These are phyloP conservation scores for Trichoderma gamsii DNA, from an alignment of 495 filamentous ascomycete genomes.

Conservation along the genomic window DNA sequence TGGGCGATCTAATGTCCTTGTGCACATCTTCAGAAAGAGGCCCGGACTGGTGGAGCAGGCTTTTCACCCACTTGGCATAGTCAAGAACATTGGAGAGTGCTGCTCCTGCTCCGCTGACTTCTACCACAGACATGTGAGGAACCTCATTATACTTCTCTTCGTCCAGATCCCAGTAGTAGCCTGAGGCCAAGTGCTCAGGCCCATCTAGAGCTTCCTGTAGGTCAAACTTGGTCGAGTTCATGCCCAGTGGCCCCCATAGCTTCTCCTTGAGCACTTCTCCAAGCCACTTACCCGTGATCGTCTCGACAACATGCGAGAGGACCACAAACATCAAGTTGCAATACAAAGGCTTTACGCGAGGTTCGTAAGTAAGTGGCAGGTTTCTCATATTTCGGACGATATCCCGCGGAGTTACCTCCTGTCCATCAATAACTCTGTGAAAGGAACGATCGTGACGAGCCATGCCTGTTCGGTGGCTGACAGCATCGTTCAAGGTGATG, in stretches of 20 bases:
- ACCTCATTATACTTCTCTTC: conserved; percentile 19
- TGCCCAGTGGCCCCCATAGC: conserved; percentile 45
- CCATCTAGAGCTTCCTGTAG: conserved; percentile 29
- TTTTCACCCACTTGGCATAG: conserved; percentile 45
- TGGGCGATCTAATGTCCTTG: conserved; percentile 32
- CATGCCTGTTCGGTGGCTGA: conserved; percentile 46
- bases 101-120: conserved; percentile 44
- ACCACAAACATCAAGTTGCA: conserved; percentile 49
- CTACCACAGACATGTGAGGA: conserved; percentile 20
- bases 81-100: conserved; percentile 48
- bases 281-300: conserved; percentile 35
- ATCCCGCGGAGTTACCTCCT: conserved; percentile 20
- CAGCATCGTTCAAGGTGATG: conserved; percentile 46
- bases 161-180: conserved; percentile 29
- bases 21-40: conserved; percentile 34
- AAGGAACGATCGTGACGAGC: conserved; percentile 36
- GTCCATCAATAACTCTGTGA: not conserved
- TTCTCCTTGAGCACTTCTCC: conserved; percentile 35
- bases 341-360: conserved; percentile 42
- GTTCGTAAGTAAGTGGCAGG: conserved; percentile 35
- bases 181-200: conserved; percentile 23
- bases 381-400: conserved; percentile 38
- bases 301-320: conserved; percentile 39
- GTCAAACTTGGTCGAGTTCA: conserved; percentile 45
- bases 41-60: conserved; percentile 23